Conservation (phyloP, 371 early-diverging fungal genomes). For the Circinella umbellata region DNA sequence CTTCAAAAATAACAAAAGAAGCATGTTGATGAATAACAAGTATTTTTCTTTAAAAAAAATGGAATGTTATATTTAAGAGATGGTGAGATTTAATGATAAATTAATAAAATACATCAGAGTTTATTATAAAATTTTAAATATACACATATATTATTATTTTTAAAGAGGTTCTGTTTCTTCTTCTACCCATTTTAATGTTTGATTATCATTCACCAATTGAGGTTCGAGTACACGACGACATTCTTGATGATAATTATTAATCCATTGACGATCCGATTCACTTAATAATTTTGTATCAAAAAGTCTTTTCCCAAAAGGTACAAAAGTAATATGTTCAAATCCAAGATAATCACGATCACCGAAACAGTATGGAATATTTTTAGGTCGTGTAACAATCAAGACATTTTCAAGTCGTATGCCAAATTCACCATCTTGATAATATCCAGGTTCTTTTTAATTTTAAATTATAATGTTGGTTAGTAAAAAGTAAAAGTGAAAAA, state of each 20-base stretch:
- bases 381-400: constrained; percentile 65
- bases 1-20: too few species aligned
- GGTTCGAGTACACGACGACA: constrained; percentile 79
- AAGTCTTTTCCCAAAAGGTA: constrained; percentile 79
- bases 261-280: constrained; percentile 75
- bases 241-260: constrained; percentile 83
- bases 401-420: constrained; percentile 99
- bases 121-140: too few species aligned
- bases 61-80: too few species aligned
- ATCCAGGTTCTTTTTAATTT: constrained; percentile 88
- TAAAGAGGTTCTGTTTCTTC: constrained; percentile 55
- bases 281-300: constrained; percentile 69
- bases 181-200: constrained; percentile 77
- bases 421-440: constrained; percentile 96
- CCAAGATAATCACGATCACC: constrained; percentile 79
- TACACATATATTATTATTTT: background rate
- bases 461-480: too few species aligned
- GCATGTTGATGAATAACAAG: too few species aligned
- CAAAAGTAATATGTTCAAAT: constrained; percentile 93
- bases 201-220: constrained; percentile 62
- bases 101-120: too few species aligned
- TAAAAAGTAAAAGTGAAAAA: constrained; percentile 9
- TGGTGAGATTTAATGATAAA: too few species aligned
- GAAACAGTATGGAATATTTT: constrained; percentile 70
- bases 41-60: too few species aligned